These are phyloP conservation scores for Lentinula novae-zelandiae DNA, from an alignment of 1,284 basidiomycete genomes.

Conservation along the genomic window DNA sequence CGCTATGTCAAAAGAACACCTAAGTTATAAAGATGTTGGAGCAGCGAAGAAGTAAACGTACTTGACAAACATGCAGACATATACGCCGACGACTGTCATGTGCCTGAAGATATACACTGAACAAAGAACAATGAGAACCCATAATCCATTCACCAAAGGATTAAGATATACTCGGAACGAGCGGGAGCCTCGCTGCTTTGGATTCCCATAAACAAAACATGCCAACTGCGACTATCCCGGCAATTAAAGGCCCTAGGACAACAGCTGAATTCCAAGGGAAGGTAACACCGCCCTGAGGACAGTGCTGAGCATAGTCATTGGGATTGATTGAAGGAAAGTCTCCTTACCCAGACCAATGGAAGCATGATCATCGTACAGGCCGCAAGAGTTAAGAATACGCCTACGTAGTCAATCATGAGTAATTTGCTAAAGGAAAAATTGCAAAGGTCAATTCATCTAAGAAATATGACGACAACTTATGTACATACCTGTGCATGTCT, in stretches of 20 bases:
- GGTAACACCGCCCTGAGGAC: constrained; percentile 55
- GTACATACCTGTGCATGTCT: constrained; percentile 6
- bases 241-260: constrained; percentile 58
- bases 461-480: not conserved
- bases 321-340: not conserved
- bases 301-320: not conserved
- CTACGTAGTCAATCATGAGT: constrained; percentile 15
- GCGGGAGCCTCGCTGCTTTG: constrained; percentile 63
- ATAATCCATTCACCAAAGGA: too few relatives aligned
- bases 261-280: constrained; percentile 65
- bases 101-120: constrained; percentile 71
- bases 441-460: not conserved
- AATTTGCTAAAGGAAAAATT: constrained; percentile 8
- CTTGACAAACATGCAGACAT: constrained; percentile 68
- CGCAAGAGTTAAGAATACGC: constrained; percentile 14
- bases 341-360: constrained; percentile 16
- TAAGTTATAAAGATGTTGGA: constrained; percentile 24
- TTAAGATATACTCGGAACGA: constrained; percentile 64
- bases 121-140: not conserved
- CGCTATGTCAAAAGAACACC: constrained; percentile 25
- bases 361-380: constrained; percentile 16
- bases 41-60: constrained; percentile 22
- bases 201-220: constrained; percentile 76
- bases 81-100: constrained; percentile 62
- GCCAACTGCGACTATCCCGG: constrained; percentile 48